Conservation (phyloP, 805 yeast genomes). For the Maudiozyma turicensis region DNA sequence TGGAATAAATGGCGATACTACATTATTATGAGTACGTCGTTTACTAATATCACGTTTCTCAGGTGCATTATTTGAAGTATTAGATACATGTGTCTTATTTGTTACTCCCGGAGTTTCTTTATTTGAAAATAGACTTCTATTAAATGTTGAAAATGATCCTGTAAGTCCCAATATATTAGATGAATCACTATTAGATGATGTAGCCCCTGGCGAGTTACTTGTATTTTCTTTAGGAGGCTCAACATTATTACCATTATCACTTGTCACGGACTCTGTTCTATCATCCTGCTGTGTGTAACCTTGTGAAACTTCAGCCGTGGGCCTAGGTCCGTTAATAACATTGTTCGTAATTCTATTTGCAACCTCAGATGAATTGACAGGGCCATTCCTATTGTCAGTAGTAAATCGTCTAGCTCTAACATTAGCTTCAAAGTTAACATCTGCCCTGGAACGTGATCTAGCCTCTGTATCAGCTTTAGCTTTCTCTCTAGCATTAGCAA, state of each 20-base stretch:
- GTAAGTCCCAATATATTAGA: slow-evolving; percentile 1
- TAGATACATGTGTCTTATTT: background rate
- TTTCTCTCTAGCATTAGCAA: too few relatives aligned
- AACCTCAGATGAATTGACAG: too few relatives aligned
- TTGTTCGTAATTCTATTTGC: too few relatives aligned
- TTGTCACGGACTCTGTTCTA: background rate
- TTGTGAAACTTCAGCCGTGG: too few relatives aligned
- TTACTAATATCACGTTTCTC: background rate
- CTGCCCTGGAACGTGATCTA: too few relatives aligned
- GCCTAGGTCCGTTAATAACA: too few relatives aligned
- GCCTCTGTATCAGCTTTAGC: too few relatives aligned
- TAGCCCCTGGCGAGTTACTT: background rate
- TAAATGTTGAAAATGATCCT: background rate
- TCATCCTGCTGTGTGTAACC: background rate
- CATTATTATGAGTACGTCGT: slow-evolving; percentile 2
- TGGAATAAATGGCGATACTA: slow-evolving; percentile 27
- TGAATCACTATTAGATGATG: background rate
- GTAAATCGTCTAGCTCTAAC: too few relatives aligned
- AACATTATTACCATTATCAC: background rate
- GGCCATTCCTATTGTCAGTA: too few relatives aligned
- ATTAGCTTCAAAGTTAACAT: too few relatives aligned
- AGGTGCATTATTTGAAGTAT: background rate
- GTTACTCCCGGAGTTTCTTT: background rate
- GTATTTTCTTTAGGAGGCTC: background rate
- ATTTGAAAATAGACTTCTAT: background rate